Evolutionary conservation across 352 stramenopile genomes (phyloP), one percentile per base, ranked within the genome.

Genomic region (Globisporangium middletonii): DNA sequence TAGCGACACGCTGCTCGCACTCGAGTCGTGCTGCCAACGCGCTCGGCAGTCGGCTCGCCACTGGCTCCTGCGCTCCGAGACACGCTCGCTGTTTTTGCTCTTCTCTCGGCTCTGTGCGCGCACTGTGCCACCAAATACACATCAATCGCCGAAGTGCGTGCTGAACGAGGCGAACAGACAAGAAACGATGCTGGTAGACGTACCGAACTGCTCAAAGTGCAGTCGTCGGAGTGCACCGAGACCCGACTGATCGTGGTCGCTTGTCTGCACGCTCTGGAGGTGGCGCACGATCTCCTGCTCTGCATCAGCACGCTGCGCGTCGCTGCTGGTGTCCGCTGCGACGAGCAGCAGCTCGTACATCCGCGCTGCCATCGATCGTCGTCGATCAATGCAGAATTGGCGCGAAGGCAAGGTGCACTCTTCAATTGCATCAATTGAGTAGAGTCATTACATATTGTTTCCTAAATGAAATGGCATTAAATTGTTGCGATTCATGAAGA

Each of bases 151-250:
- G 15, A 18, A 45, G 15, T 7, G 15, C 41, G 6, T 19, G 41
- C 11, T 15, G 12, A 15, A 18, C 38, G 16, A 15, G 33, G 33
- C 7, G 7, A 38, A 38, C 7, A 9, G 5, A 38, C 33, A 12
- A 23, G 23, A 23, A 23, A 23, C 23, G 23, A 23, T 12, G 33
- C 33, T 3, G 2, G 9, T 7, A 7, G 51, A 73, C 75, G 43
- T 49, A 89, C 79, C 48, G 30, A 77, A 75, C 43, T 75, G 62
- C 4, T 71, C 69, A 16, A 73, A 70, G 56, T 86, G 75, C 30
- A 77, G 57, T 43, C 64, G 67, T 42, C 81, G 60, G 50, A 88
- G 58, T 33, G 69, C 67, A 26, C 63, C 60, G 7, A 68, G 50
- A 33, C 60, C 75, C 26, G 56, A 53, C 12, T 53, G 65, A 37